These are phyloP conservation scores for Wickerhamomyces queroliae DNA, from an alignment of 805 yeast species.

Conservation along the genomic window DNA sequence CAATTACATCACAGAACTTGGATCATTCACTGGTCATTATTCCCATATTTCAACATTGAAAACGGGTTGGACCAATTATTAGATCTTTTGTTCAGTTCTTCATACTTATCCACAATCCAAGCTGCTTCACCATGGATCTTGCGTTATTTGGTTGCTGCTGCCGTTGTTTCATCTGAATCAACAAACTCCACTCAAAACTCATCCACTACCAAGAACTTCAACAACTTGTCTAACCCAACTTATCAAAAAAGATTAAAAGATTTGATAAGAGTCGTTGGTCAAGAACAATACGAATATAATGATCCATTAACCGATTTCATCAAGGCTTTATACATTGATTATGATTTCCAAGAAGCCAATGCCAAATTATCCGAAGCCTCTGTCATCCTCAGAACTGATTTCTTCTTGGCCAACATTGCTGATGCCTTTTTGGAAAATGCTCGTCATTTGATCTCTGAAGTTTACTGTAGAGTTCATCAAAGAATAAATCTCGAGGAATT, in stretches of 20 bases:
- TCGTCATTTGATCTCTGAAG: slow-evolving; percentile 45
- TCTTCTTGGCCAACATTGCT: slow-evolving; percentile 42
- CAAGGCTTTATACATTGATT: slow-evolving; percentile 48
- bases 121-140: slow-evolving; percentile 69
- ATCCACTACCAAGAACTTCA: slow-evolving; percentile 6
- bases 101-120: slow-evolving; percentile 61
- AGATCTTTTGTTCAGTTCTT: slow-evolving; percentile 53
- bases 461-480: slow-evolving; percentile 48
- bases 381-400: slow-evolving; percentile 45
- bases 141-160: slow-evolving; percentile 61
- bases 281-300: slow-evolving; percentile 57
- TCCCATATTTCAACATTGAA: slow-evolving; percentile 51
- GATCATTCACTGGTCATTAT: slow-evolving; percentile 66
- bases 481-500: slow-evolving; percentile 40
- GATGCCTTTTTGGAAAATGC: slow-evolving; percentile 39
- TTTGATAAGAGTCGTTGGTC: slow-evolving; percentile 48
- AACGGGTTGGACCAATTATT: slow-evolving; percentile 47
- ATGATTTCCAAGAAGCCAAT: slow-evolving; percentile 51
- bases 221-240: slow-evolving; percentile 22
- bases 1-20: slow-evolving; percentile 62
- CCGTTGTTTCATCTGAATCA: slow-evolving; percentile 28
- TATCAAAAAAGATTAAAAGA: slow-evolving; percentile 54
- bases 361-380: slow-evolving; percentile 41
- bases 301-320: slow-evolving; percentile 61
- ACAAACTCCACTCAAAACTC: slow-evolving; percentile 24